Evolutionary conservation across 768 basidiomycete species (phyloP).

Genomic region (Tricholoma sp.): DNA sequence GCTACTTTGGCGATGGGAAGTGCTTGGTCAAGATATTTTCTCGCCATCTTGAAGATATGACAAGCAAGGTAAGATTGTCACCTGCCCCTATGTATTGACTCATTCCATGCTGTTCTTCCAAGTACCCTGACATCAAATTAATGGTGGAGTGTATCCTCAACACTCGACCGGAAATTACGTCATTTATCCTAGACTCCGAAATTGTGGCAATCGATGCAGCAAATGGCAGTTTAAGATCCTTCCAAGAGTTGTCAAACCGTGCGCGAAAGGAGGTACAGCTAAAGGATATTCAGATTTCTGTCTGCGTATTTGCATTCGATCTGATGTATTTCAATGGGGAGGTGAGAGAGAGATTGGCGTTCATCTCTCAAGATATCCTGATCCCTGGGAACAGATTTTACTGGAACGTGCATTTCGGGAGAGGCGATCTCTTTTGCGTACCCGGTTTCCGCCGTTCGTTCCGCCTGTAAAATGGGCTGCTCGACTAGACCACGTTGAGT

Average conservation of each 20-base stretch:
- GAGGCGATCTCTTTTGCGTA: slow-evolving; percentile 60
- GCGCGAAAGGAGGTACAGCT: slow-evolving; percentile 79
- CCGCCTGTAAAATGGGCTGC: slow-evolving; percentile 45
- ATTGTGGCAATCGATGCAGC: slow-evolving; percentile 75
- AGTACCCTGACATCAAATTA: slow-evolving; percentile 81
- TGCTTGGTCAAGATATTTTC: slow-evolving; percentile 67
- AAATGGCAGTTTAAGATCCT: slow-evolving; percentile 62
- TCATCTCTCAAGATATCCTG: slow-evolving; percentile 1
- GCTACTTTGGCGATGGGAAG: slow-evolving; percentile 25
- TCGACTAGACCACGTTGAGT: slow-evolving; percentile 69
- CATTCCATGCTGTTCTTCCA: slow-evolving; percentile 2
- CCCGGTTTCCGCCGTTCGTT: slow-evolving; percentile 50
- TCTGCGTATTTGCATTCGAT: slow-evolving; percentile 87
- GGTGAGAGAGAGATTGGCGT: slow-evolving; percentile 38
- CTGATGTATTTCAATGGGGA: slow-evolving; percentile 79
- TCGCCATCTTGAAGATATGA: slow-evolving; percentile 90
- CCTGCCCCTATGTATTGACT: neutral
- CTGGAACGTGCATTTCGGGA: slow-evolving; percentile 65
- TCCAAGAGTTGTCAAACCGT: slow-evolving; percentile 83
- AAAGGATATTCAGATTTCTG: slow-evolving; percentile 67
- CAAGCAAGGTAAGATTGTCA: slow-evolving; percentile 57
- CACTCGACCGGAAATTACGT: slow-evolving; percentile 34
- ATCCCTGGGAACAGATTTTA: slow-evolving; percentile 44
- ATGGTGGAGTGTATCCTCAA: slow-evolving; percentile 51
- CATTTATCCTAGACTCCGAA: slow-evolving; percentile 83